Conservation (phyloP, 129 eudicot species). For the Ambrosia artemisiifolia region DNA sequence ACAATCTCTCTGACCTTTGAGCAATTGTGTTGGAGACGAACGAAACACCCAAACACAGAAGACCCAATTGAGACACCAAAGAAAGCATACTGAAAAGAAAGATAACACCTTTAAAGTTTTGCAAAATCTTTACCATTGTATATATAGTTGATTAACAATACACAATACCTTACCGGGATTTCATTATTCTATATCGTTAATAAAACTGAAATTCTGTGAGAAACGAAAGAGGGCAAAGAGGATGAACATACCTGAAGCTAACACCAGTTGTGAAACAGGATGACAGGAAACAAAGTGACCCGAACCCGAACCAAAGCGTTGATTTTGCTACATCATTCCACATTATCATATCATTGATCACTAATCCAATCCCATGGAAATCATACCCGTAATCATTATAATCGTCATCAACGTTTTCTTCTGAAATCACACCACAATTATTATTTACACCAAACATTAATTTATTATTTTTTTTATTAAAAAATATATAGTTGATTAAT, state of each 20-base stretch:
- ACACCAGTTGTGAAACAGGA: conserved; percentile 73
- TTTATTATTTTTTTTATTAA: too few relatives aligned
- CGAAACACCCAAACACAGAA: conserved; percentile 58
- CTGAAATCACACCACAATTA: conserved; percentile 33
- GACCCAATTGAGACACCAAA: conserved; percentile 68
- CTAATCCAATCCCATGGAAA: conserved; percentile 57
- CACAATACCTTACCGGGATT: too few relatives aligned
- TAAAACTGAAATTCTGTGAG: background rate
- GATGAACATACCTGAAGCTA: conserved; percentile 55
- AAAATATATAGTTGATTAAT: too few relatives aligned
- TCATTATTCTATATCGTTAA: too few relatives aligned
- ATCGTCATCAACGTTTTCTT: background rate
- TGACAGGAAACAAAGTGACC: conserved; percentile 80
- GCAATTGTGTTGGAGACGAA: conserved; percentile 66
- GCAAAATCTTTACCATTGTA: too few relatives aligned
- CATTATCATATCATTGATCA: conserved; percentile 66
- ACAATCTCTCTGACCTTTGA: conserved; percentile 42
- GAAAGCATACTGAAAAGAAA: conserved; percentile 62
- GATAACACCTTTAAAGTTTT: conserved; percentile 14
- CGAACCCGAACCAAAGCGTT: conserved; percentile 93
- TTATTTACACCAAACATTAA: background rate
- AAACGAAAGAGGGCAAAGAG: background rate
- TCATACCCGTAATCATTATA: conserved; percentile 49
- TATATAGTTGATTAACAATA: too few relatives aligned
- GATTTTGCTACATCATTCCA: conserved; percentile 95